Base-by-base conservation (phyloP, 257 asterid genomes). In the Fraxinus excelsior region DNA sequence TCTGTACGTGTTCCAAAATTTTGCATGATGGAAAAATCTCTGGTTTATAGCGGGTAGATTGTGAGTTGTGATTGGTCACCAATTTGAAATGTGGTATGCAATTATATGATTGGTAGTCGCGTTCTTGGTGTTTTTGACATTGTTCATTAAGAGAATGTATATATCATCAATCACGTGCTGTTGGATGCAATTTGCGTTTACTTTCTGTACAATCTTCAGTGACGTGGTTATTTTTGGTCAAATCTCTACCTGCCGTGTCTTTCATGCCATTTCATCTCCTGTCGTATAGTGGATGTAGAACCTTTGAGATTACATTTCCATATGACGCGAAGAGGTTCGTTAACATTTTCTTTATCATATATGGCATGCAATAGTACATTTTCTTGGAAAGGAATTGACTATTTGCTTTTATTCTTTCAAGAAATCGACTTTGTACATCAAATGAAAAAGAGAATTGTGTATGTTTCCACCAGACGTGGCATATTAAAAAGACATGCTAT, bases 121-220 rank as follows among this genome's bases (percentile, higher is more conserved):
- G 35, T 62, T 62, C 68, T 25, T 62, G 68, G 25, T 31, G 35
- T 62, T 62, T 21, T 60, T 12, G 64, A 53, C 64, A 18, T n/a
- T 18, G 21, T 62, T 62, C 68, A 23, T 25, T 62, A 21, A 58
- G 66, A n/a, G 28, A 46, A 21, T 23, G n/a, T 12, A 25, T 62
- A 11, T 13, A 0, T 31, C 35, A 9, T 26, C 68, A 25, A 25
- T 25, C 34, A 34, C 74, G 29, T 78, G 21, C 65, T 46, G 72
- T 67, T 53, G 70, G 62, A 40, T 71, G 78, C 76, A 49, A 79
- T 51, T 14, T 74, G 74, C 64, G 25, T 66, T 31, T 29, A 25
- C 16, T 28, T 12, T 32, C 46, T 44, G 68, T 42, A 35, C 53
- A 29, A 77, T 14, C 28, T 42, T 73, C 18, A 62, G 3, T 23